Evolutionary conservation across 192 early-diverging fungal species (phyloP), one percentile per base, ranked within the genome.

Genomic region (Coemansia sp.): DNA sequence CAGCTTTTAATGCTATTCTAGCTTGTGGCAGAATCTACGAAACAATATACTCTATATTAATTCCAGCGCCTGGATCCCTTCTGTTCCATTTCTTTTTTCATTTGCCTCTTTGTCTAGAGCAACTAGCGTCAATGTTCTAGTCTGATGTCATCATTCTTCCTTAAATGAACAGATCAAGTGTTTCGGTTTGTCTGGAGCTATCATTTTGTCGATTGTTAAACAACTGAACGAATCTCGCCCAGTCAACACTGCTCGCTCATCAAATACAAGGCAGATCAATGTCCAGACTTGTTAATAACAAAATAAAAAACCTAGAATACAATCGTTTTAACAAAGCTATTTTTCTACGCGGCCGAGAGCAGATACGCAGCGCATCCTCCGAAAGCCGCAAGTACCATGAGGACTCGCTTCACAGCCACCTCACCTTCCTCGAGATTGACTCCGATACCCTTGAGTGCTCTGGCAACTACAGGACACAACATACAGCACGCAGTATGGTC

Each of bases 301-400:
- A 46, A 46, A 46, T 14, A 5, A 14, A 14, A 14, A 18, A 14
- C 23, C 12, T 52, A 26, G 21, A 53, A 11, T 53, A 26, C 51
- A 53, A 53, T 53, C 16, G 46, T 18, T 49, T 6, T 1, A 49
- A 18, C 18, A 21, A 18, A 7, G 6, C 46, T 49, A 16, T 46
- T 18, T 46, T 46, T 14, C 30, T 55, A 76, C 24, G 65, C 23
- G 33, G 68, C 58, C 57, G 70, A 65, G 20, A 81, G 63, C 15
- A 60, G 64, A 48, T 81, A 81, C 9, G 73, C 78, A 2, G 78
- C 67, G 36, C 60, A 57, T 10, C 49, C 41, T 20, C 69, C 78
- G 15, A 68, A 38, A 14, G 64, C 41, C 2, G 24, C 67, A n/a
- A 81, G 51, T 3, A 39, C 61, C 24, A 75, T 12, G 9, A 51